Evolutionary conservation across 495 filamentous ascomycete genomes (phyloP), one percentile per base, ranked within the genome.

Genomic region (Tuber umbilicatum): DNA sequence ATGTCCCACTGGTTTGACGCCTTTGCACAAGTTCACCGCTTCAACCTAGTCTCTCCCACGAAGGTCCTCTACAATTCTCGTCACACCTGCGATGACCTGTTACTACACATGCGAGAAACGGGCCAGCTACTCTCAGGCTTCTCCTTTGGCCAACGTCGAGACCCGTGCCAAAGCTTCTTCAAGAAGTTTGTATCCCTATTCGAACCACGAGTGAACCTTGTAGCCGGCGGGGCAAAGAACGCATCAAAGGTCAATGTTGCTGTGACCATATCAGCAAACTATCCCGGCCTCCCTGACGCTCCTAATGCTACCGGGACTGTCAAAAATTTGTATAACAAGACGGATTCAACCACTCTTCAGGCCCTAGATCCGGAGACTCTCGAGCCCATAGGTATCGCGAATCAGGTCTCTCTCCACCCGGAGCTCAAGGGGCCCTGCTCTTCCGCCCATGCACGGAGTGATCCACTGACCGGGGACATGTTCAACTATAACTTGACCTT

Each of bases 1-100:
- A 83, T 88, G 12, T 87, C 83, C 0, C 92, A 95, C 80, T 95
- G 92, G 92, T 93, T 94, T 75, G 90, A 94, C 82, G 89, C 91
- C n/a, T 89, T 93, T 67, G 86, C 86, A n/a, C 90, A 93, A 74
- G 89, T 88, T 3, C 91, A 93, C 78, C 87, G 88, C 21, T 94
- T 95, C 83, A 86, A 91, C 73, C 89, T 94, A 43, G 76, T 86
- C 37, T 76, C 79, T 31, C 82, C 80, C 0, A 84, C 83, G 1
- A 83, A 83, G 39, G 89, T 94, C 5, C 83, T 86, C n/a, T 94
- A 94, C 82, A 91, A 90, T 69, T 93, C 91, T n/a, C 87, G 91
- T 2, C 86, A 86, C 45, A 88, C 89, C 42, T 86, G 86, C 17
- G 89, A 93, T 69, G 81, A 84, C 7, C 77, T 89, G 39, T 83